Conservation (phyloP, 2,329 filamentous ascomycete species). For the Fusarium tupiense region DNA sequence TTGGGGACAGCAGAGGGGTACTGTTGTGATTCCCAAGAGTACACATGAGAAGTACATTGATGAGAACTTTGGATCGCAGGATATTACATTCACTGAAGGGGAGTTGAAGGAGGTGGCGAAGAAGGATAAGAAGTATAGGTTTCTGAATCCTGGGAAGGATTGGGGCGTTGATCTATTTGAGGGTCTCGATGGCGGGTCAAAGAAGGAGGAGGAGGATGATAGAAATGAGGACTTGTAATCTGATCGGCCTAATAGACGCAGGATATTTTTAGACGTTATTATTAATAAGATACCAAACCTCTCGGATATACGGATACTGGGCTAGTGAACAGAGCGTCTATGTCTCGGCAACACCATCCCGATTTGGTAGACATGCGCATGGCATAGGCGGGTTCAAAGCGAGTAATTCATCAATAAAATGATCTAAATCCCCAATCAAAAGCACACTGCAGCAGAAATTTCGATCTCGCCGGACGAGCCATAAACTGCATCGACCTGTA, state of each 20-base stretch:
- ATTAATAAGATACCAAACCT: not conserved
- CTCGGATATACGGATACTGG: not conserved
- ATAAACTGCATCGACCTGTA: fast-evolving
- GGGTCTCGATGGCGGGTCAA: slow-evolving; percentile 51
- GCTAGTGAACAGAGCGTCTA: not conserved
- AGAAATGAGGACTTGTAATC: slow-evolving; percentile 25
- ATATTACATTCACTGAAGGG: slow-evolving; percentile 15
- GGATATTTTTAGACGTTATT: not conserved
- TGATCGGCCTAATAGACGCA: too few species aligned
- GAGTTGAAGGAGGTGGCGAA: slow-evolving; percentile 49
- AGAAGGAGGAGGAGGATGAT: not conserved
- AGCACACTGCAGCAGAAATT: fast-evolving
- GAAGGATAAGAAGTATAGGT: slow-evolving; percentile 45
- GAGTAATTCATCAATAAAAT: fast-evolving
- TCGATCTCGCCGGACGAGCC: fast-evolving
- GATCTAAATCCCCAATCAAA: fast-evolving
- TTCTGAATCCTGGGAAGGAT: slow-evolving; percentile 50
- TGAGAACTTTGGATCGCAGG: slow-evolving; percentile 31
- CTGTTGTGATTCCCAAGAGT: slow-evolving; percentile 36
- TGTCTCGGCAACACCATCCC: fast-evolving
- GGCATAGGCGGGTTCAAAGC: fast-evolving
- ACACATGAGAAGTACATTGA: slow-evolving; percentile 30
- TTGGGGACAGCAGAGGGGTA: slow-evolving; percentile 36
- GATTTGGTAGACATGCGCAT: fast-evolving
- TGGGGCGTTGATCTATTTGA: slow-evolving; percentile 54